Evolutionary conservation across 148 eudicot genomes (phyloP), one percentile per base, ranked within the genome.

Genomic region (Mesembryanthemum crystallinum): DNA sequence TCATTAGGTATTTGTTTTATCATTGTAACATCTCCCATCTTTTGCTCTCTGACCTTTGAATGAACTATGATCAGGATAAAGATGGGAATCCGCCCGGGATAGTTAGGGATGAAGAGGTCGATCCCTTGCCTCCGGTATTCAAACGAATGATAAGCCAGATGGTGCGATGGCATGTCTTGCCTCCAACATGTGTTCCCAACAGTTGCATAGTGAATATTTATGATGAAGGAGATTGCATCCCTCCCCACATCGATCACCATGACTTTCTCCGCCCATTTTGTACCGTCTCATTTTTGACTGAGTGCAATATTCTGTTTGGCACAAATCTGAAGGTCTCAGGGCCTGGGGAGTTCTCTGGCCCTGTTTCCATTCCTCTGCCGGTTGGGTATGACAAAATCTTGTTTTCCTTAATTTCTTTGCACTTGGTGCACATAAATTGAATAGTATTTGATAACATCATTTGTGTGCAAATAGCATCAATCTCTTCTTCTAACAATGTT

Each of bases 121-220:
- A 89, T 82, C 92, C 92, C 0, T 69, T 87, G 75, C 90, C 92
- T 52, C 87, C 87, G 1, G 24, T 87, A 58, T 89, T 89, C 82
- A 83, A 78, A 77, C 64, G 83, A 70, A 89, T 87, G 88, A 85
- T 89, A 68, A 78, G 75, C 68, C 82, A 85, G 66, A 78, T 89
- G 88, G 92, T 87, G 70, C 78, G 72, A 74, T 89, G 88, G 92
- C 89, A 82, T 25, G 84, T 89, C 54, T 74, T 89, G 35, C 92
- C 89, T 51, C 85, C 88, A 23, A 78, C 85, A 21, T 83, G 86
- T 73, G 81, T 89, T 71, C 92, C 89, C 12, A 81, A 87, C 74
- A 89, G 92, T 67, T 89, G 92, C 74, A 89, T 89, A 13, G 92
- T 89, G 67, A 88, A 88, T 64, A 85, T 88, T 15, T 88, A 88